phyloP scores from a whole-genome alignment of 345 rosid genomes.

The Eucalyptus melliodora region DNA sequence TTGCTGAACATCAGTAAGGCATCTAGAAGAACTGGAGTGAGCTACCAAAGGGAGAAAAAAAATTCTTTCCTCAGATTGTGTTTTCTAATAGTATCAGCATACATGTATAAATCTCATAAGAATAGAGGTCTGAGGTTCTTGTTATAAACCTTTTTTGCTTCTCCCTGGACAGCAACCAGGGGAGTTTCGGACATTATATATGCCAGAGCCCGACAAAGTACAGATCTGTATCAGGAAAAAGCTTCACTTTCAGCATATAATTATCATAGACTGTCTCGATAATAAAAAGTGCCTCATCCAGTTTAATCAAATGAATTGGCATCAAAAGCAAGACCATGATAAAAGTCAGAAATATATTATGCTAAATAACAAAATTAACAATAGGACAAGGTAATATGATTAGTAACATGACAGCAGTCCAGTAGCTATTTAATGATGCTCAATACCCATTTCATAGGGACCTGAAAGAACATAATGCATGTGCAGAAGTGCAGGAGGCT shows the following conservation, averaged over 20 bases:
- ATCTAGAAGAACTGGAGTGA: slow-evolving; percentile 57
- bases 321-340: background rate
- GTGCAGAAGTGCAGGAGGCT: background rate
- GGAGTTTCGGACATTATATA: slow-evolving; percentile 68
- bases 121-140: background rate
- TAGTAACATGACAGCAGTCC: background rate
- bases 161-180: slow-evolving; percentile 41
- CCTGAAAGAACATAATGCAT: background rate
- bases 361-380: background rate
- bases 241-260: background rate
- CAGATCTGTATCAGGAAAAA: slow-evolving; percentile 34
- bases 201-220: slow-evolving; percentile 51
- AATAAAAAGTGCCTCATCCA: background rate
- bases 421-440: background rate
- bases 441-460: background rate
- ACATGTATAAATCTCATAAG: background rate
- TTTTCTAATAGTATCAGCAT: background rate
- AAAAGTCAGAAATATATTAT: background rate
- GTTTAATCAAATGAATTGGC: background rate
- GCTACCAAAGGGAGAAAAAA: slow-evolving; percentile 21
- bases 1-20: slow-evolving; percentile 38
- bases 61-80: background rate
- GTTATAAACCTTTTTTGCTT: slow-evolving; percentile 55
- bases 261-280: background rate
- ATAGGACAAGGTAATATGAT: background rate